phyloP scores from a whole-genome alignment of 306 rosid species.

The Acacia melanoxylon region DNA sequence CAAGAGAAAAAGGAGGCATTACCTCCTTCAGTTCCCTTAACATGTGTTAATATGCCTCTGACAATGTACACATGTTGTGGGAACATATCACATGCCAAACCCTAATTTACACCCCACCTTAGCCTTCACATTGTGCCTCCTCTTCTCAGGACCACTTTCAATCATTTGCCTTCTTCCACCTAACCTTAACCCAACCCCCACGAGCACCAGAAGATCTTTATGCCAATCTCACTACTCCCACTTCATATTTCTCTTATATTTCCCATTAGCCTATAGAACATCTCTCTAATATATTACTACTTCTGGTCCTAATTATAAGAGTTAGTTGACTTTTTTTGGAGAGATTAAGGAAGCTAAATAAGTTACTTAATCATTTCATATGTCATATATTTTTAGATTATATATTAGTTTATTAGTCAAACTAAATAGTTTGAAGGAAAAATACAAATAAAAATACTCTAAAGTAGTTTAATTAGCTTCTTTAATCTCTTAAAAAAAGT shows the following conservation, averaged over 20 bases:
- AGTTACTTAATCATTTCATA: no score
- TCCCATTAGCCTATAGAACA: background rate
- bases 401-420: no score
- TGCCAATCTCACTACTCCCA: background rate
- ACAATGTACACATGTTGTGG: background rate
- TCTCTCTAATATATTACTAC: no score
- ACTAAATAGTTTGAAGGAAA: no score
- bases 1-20: background rate
- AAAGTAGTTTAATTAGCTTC: no score
- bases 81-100: conserved; percentile 5
- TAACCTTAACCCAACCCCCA: background rate
- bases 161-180: conserved; percentile 7
- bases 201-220: no score
- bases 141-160: background rate
- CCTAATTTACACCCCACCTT: background rate
- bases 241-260: background rate
- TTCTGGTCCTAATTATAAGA: no score
- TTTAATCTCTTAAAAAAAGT: no score
- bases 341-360: no score
- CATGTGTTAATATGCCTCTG: background rate
- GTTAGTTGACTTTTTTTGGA: no score
- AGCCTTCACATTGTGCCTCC: background rate
- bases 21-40: background rate
- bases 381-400: no score
- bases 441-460: no score